Base-by-base conservation (phyloP, 1,139 yeast species). In the Magnusiomyces sp. region DNA sequence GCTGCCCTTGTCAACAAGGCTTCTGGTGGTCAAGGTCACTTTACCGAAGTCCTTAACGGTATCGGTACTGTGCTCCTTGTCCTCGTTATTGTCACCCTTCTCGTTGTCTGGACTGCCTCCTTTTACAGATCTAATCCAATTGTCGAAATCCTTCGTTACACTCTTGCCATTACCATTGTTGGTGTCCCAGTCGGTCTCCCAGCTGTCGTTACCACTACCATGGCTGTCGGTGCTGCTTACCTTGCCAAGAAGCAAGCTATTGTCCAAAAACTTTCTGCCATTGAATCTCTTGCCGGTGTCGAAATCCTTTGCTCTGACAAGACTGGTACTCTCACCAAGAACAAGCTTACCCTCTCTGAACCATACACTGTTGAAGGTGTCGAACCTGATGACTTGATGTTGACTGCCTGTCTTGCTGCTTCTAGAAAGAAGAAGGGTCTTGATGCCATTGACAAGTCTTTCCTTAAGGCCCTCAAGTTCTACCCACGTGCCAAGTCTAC, bases 161-260 rank as follows among this genome's bases (percentile, higher is more conserved):
- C 85, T 62, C 79, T 92, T 71, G 97, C 95, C 65, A 87, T 90
- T 71, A 90, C 97, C 75, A 89, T 90, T 75, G 86, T 92, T 67
- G 98, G 98, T 86, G 98, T 92, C 63, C 98, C 98, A 74, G 98
- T 90, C 66, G 97, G 97, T 85, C 82, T 90, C 71, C 97, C 97
- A 73, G 97, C 96, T 72, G 97, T 90, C 70, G 96, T 90, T 65
- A 90, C 97, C 78, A 90, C 97, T 67, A 90, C 97, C 72, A 88
- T 90, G 95, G 97, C 97, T 73, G 97, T 90, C 73, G 97, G 97
- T 81, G 97, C 97, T 71, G 97, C 97, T 70, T 89, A 89, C 87
- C 80, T 90, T 69, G 97, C 97, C 67, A 89, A 89, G 81, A 89
- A 89, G 76, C 89, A 89, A 77, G 97, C 97, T 65, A 90, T 90